A percentile compares a stretch with the other conserved stretches of the same genome.
Conservation (phyloP, 2,329 filamentous ascomycete genomes). For the Colletotrichum tanaceti region DNA sequence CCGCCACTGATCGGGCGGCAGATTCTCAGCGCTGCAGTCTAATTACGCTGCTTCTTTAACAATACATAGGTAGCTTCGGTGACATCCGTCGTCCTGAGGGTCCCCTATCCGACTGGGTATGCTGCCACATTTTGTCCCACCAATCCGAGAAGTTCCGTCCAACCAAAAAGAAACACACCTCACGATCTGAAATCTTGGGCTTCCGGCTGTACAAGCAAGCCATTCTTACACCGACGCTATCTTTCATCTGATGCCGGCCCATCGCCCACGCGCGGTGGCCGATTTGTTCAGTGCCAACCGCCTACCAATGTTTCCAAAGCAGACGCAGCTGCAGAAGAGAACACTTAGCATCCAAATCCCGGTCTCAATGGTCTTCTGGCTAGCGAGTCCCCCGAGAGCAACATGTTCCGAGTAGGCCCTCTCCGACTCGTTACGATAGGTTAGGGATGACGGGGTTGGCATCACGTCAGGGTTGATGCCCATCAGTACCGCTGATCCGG, state of each 20-base stretch:
- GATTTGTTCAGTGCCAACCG: constrained; percentile 71
- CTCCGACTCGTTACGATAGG: constrained; percentile 44
- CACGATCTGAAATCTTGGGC: neutral
- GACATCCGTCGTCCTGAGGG: neutral
- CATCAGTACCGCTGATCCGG: constrained; percentile 79
- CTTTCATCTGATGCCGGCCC: constrained; percentile 45
- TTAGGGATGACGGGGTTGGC: constrained; percentile 69
- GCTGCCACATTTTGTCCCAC: neutral
- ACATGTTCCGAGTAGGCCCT: constrained; percentile 43
- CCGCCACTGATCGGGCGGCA: neutral
- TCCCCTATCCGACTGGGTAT: constrained; percentile 4
- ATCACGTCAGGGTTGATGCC: constrained; percentile 82
- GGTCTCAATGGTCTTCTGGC: constrained; percentile 74
- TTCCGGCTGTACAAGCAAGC: neutral
- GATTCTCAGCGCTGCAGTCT: neutral
- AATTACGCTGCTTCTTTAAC: constrained; percentile 7
- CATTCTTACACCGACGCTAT: neutral
- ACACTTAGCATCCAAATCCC: constrained; percentile 93
- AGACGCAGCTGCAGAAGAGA: constrained; percentile 92
- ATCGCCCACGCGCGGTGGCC: constrained; percentile 57
- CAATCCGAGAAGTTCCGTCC: neutral
- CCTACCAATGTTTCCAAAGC: constrained; percentile 95
- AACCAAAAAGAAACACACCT: neutral
- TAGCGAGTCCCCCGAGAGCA: constrained; percentile 66
- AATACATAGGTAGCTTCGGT: neutral